A percentile compares a stretch with the other conserved stretches of the same genome.
phyloP scores from a whole-genome alignment of 2,329 filamentous ascomycete species.

The Fusarium temperatum region DNA sequence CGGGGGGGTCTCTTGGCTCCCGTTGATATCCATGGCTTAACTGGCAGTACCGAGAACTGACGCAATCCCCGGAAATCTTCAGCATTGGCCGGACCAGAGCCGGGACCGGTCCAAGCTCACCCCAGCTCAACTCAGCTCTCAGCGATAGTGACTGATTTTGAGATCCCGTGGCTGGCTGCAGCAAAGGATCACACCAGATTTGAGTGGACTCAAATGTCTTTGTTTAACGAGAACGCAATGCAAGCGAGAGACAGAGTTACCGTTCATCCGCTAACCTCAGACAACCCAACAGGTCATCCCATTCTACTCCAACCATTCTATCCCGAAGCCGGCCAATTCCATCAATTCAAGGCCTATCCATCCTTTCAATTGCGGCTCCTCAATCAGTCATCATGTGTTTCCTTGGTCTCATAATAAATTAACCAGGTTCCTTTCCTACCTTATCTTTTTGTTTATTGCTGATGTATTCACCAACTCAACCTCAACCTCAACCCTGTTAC shows the following conservation, averaged over 20 bases:
- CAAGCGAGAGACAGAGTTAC: slow-evolving; percentile 17
- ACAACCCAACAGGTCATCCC: slow-evolving; percentile 18
- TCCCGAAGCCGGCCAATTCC: slow-evolving; percentile 36
- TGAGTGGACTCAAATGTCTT: slow-evolving; percentile 9
- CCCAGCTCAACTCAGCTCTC: slow-evolving; percentile 16
- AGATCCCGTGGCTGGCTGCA: slow-evolving; percentile 21
- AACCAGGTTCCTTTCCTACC: neutral
- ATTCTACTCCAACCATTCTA: slow-evolving; percentile 6
- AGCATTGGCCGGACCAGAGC: slow-evolving; percentile 23
- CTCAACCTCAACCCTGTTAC: neutral
- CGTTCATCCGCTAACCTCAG: slow-evolving; percentile 32
- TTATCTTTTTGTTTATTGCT: neutral
- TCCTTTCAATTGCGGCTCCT: slow-evolving; percentile 19
- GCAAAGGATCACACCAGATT: slow-evolving; percentile 26
- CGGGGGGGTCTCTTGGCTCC: neutral
- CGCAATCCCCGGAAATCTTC: slow-evolving; percentile 24
- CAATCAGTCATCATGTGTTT: slow-evolving; percentile 17
- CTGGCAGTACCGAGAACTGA: slow-evolving; percentile 28
- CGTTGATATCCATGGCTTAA: neutral
- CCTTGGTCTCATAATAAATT: neutral
- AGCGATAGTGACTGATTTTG: slow-evolving; percentile 7
- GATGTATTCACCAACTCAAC: neutral
- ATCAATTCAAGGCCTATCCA: slow-evolving; percentile 1
- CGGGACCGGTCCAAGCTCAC: slow-evolving; percentile 14
- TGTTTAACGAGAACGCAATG: slow-evolving; percentile 11